Conservation (phyloP, 495 filamentous ascomycete species). For the Podospora sp. region DNA sequence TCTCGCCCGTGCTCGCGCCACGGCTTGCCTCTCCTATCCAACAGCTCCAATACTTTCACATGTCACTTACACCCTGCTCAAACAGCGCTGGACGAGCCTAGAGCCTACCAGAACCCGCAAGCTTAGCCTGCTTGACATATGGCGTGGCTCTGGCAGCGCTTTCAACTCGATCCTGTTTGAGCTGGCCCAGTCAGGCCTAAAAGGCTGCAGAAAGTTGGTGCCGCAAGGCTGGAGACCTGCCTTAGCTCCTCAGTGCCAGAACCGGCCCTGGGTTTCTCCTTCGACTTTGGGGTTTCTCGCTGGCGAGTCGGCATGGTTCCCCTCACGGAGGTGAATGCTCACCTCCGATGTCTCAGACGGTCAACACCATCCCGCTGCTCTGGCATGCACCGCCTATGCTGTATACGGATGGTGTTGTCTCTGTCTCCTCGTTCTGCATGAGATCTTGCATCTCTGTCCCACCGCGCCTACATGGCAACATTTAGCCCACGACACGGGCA, state of each 20-base stretch:
- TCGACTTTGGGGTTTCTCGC: background rate
- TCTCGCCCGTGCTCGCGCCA: background rate
- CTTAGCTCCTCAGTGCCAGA: background rate
- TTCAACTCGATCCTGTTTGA: background rate
- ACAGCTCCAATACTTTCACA: background rate
- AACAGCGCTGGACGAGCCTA: background rate
- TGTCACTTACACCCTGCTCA: background rate
- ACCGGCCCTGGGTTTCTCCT: background rate
- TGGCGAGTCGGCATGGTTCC: background rate
- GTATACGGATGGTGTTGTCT: background rate
- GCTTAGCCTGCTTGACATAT: background rate
- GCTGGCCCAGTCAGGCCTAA: background rate
- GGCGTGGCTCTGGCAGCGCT: background rate
- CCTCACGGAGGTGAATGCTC: background rate
- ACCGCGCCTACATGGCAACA: constrained; percentile 8
- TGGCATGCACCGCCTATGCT: background rate
- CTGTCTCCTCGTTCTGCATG: constrained; percentile 13
- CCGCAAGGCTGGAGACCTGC: background rate
- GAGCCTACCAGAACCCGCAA: background rate
- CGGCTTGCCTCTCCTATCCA: background rate
- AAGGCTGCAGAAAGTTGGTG: background rate
- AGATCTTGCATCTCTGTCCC: constrained; percentile 15
- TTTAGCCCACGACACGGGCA: background rate
- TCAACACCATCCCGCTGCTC: background rate
- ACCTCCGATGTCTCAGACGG: background rate